Evolutionary conservation across 192 early-diverging fungal genomes (phyloP).

Genomic region (Backusella luteola): DNA sequence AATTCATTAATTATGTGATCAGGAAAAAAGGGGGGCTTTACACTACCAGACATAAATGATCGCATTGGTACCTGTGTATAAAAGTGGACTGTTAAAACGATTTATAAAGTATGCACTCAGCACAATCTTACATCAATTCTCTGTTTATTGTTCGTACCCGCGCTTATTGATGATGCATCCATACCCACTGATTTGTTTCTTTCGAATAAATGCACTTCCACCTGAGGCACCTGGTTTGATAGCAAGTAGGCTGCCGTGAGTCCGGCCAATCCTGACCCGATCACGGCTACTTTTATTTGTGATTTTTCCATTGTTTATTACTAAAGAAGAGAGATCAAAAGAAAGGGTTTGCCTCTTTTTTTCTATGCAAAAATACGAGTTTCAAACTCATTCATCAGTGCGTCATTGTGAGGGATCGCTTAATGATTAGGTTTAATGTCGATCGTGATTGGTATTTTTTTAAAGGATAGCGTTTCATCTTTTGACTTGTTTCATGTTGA

Average conservation of each 20-base stretch:
- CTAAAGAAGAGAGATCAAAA: neutral
- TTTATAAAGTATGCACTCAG: no score
- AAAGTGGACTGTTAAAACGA: neutral
- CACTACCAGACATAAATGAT: constrained; percentile 35
- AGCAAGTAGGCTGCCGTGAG: constrained; percentile 46
- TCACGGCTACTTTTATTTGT: constrained; percentile 41
- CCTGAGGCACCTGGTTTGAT: constrained; percentile 23
- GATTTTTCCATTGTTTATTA: neutral
- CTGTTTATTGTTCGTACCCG: neutral
- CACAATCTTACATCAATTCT: constrained; percentile 30
- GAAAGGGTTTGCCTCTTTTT: neutral
- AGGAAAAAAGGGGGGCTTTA: no score
- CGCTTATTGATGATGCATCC: constrained; percentile 34
- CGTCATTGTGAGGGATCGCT: no score
- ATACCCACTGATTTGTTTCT: constrained; percentile 47
- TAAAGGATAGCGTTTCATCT: no score
- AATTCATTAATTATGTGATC: no score
- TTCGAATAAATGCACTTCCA: constrained; percentile 52
- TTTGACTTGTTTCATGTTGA: no score
- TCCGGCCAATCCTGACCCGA: constrained; percentile 53
- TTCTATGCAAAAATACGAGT: neutral
- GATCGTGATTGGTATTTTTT: no score
- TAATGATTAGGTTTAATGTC: no score
- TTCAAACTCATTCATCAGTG: no score
- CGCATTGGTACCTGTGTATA: constrained; percentile 32